Percentiles rank a stretch among this genome's conserved stretches.
phyloP scores from a whole-genome alignment of 2,329 filamentous ascomycete genomes.

The Aureobasidium sp. region DNA sequence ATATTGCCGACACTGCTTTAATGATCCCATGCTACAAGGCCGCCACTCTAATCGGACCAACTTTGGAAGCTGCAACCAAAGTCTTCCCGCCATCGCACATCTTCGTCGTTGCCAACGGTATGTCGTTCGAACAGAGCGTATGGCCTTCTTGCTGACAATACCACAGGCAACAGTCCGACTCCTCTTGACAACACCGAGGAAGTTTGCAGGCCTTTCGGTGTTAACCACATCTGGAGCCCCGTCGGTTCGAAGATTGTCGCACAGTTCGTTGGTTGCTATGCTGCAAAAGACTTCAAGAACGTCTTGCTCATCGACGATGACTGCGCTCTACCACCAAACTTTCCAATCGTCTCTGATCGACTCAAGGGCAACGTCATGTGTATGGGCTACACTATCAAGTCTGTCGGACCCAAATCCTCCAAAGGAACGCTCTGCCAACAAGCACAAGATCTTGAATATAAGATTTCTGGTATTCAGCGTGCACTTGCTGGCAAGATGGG shows the following conservation, averaged over 20 bases:
- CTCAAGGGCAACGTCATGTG: constrained; percentile 36
- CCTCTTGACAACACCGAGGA: constrained; percentile 43
- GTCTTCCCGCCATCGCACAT: constrained; percentile 40
- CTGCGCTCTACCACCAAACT: constrained; percentile 40
- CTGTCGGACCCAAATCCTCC: constrained; percentile 19
- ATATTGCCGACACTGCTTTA: constrained; percentile 32
- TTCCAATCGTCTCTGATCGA: constrained; percentile 39
- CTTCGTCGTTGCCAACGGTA: constrained; percentile 42
- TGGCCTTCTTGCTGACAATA: neutral
- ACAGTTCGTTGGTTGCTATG: constrained; percentile 42
- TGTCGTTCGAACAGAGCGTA: neutral
- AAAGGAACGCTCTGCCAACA: constrained; percentile 22
- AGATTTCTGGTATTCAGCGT: constrained; percentile 40
- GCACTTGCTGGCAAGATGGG: constrained; percentile 39
- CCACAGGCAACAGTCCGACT: constrained; percentile 31
- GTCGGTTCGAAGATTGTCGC: constrained; percentile 44
- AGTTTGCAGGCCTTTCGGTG: constrained; percentile 37
- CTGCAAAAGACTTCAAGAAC: constrained; percentile 38
- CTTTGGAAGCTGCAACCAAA: constrained; percentile 38
- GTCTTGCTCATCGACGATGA: constrained; percentile 45
- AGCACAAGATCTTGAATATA: constrained; percentile 46
- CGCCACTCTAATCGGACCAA: constrained; percentile 33
- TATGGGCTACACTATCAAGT: constrained; percentile 44
- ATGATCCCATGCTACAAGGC: constrained; percentile 44
- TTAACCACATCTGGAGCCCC: constrained; percentile 43